Evolutionary conservation across 1,139 yeast species (phyloP).

Genomic region (Sugiyamaella xylanicola): DNA sequence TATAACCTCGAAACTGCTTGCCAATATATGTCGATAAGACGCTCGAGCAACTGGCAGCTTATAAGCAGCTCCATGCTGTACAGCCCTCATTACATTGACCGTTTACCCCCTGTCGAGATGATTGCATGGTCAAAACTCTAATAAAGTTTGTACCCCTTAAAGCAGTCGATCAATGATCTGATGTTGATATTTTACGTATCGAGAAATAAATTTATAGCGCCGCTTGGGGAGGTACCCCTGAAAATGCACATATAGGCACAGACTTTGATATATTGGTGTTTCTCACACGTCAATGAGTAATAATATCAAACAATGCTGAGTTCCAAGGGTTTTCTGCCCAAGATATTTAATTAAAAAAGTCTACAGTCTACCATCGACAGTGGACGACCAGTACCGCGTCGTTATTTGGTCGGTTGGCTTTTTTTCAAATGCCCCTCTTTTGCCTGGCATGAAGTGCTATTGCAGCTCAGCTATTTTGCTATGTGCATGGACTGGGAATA

Average conservation of each 20-base stretch:
- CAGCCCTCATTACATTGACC: conserved; percentile 1
- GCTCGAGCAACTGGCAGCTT: neutral
- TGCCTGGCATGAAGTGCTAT: no score
- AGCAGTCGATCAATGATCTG: neutral
- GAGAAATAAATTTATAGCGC: neutral
- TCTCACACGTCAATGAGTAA: no score
- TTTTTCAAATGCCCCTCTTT: no score
- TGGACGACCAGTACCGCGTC: neutral
- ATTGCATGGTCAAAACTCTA: neutral
- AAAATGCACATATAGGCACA: neutral
- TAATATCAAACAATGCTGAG: no score
- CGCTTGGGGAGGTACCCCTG: neutral
- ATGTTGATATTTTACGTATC: neutral
- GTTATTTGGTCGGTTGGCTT: no score
- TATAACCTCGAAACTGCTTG: neutral
- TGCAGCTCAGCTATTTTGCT: neutral
- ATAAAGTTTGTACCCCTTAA: neutral
- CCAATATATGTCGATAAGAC: neutral
- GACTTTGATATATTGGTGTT: neutral
- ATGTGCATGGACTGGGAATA: neutral
- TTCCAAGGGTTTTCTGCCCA: no score
- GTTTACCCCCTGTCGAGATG: neutral
- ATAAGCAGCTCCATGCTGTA: neutral
- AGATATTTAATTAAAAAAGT: no score
- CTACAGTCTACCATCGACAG: neutral